Conservation (phyloP, 768 basidiomycete species). For the Mycena vitilis region DNA sequence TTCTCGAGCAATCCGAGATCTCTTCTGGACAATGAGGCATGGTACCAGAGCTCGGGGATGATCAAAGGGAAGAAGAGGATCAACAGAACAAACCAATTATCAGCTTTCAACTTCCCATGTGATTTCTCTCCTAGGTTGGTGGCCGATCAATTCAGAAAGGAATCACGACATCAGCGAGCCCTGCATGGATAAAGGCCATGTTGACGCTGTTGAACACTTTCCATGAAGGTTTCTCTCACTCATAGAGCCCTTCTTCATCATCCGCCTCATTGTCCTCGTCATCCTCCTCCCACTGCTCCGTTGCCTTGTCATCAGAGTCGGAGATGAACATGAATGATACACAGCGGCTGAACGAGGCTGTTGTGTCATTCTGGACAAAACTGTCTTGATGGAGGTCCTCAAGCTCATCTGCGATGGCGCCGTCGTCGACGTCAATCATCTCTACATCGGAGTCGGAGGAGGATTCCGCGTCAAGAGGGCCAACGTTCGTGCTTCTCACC, state of each 20-base stretch:
- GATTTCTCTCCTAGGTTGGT: conserved; percentile 35
- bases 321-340: conserved; percentile 6
- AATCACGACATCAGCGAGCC: conserved; percentile 20
- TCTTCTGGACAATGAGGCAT: too few species aligned
- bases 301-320: not conserved
- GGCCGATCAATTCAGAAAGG: conserved; percentile 30
- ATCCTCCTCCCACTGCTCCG: too few species aligned
- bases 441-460: conserved; percentile 4
- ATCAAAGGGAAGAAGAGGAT: conserved; percentile 29
- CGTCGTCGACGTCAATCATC: not conserved
- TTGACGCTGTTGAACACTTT: conserved; percentile 6
- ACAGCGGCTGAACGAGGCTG: conserved; percentile 12
- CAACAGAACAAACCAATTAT: conserved; percentile 36
- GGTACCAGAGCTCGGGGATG: conserved; percentile 21
- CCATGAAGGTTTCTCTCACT: conserved; percentile 16
- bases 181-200: conserved; percentile 23
- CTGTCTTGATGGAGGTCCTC: conserved; percentile 16
- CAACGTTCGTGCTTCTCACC: not conserved
- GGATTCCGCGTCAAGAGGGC: not conserved
- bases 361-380: conserved; percentile 3
- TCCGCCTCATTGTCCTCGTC: not conserved
- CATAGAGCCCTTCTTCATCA: conserved; percentile 16
- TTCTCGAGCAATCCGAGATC: conserved; percentile 18
- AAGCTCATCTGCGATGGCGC: conserved; percentile 9
- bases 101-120: conserved; percentile 38